Percentiles rank a stretch among this genome's conserved stretches.
Evolutionary conservation across 139 green algal genomes (phyloP).

Genomic region (Nannochloris sp.): DNA sequence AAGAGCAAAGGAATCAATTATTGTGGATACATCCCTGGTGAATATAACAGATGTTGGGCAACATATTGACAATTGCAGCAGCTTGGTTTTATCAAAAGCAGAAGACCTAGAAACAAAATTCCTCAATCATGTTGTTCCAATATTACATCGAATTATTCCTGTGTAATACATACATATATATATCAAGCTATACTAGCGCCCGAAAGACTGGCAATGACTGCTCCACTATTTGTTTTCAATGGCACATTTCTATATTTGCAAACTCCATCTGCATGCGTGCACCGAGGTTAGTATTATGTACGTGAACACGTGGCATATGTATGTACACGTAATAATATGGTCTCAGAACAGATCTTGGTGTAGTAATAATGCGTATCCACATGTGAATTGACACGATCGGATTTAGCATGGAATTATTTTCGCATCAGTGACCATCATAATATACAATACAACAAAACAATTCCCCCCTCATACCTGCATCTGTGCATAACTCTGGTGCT

Average conservation of each 20-base stretch:
- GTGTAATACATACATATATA: background rate
- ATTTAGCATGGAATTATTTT: background rate
- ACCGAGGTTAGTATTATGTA: background rate
- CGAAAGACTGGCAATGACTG: constrained; percentile 45
- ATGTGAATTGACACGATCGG: background rate
- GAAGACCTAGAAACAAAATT: no score
- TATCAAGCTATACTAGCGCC: constrained; percentile 38
- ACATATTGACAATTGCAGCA: no score
- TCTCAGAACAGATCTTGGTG: constrained; percentile 17
- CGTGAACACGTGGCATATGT: background rate
- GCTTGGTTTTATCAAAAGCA: no score
- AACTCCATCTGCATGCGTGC: constrained; percentile 33
- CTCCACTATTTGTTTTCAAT: constrained; percentile 66
- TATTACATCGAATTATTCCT: no score
- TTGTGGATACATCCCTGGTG: no score
- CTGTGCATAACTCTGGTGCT: constrained; percentile 58
- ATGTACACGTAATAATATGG: background rate
- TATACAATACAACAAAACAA: background rate
- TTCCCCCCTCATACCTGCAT: constrained; percentile 33
- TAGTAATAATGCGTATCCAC: constrained; percentile 6
- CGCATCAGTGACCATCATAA: background rate
- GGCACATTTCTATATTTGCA: constrained; percentile 63
- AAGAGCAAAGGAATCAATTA: no score
- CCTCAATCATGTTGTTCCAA: no score
- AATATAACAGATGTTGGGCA: no score